Conservation (phyloP, 139 green algal species). For the Coccomyxa sp. region DNA sequence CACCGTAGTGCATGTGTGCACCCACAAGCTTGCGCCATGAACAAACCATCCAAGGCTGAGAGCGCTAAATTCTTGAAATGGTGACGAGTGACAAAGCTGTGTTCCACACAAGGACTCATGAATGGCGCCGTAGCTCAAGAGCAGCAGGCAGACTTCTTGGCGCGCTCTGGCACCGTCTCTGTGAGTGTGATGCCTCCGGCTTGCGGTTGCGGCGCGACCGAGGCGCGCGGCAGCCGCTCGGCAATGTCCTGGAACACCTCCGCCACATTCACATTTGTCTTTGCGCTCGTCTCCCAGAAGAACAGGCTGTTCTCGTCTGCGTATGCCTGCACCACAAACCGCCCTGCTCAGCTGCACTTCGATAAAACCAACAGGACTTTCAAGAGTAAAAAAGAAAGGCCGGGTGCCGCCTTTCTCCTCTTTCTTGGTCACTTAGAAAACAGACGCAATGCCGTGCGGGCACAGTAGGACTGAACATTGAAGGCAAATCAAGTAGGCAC, state of each 20-base stretch:
- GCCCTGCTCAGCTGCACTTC: neutral
- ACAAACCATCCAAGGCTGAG: too few relatives aligned
- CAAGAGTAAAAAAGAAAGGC: neutral
- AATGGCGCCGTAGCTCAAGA: too few relatives aligned
- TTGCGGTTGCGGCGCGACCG: neutral
- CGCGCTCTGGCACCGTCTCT: constrained; percentile 1
- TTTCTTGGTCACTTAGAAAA: neutral
- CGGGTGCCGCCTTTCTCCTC: neutral
- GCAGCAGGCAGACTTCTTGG: constrained; percentile 25
- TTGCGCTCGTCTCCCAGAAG: constrained; percentile 88
- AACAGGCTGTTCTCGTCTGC: constrained; percentile 79
- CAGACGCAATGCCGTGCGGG: too few relatives aligned
- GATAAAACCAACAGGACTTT: neutral
- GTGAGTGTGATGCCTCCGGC: constrained; percentile 18
- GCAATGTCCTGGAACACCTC: constrained; percentile 65
- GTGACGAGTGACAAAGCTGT: too few relatives aligned
- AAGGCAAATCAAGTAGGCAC: neutral
- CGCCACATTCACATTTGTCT: constrained; percentile 82
- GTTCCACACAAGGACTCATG: too few relatives aligned
- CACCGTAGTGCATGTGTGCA: too few relatives aligned
- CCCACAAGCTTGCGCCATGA: too few relatives aligned
- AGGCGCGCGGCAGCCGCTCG: constrained; percentile 7
- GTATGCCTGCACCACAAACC: constrained; percentile 49
- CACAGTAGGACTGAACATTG: too few relatives aligned
- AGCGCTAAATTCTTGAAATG: too few relatives aligned